phyloP scores from a whole-genome alignment of 2,329 filamentous ascomycete genomes.

The Fusarium miscanthi region DNA sequence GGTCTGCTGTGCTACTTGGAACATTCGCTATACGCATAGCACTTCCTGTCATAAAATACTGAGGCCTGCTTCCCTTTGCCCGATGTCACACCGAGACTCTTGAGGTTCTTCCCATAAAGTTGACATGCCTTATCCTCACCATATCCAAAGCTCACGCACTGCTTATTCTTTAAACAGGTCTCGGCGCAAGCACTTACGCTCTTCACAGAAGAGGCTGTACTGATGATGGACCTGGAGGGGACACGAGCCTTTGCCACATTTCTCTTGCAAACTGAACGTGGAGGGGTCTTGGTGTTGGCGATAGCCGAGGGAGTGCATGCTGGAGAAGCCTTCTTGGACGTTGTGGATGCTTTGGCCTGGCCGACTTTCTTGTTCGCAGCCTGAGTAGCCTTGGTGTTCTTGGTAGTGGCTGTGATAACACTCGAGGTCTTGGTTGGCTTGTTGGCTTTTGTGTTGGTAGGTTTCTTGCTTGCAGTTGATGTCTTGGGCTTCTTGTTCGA shows the following conservation, averaged over 20 bases:
- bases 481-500: neutral
- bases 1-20: neutral
- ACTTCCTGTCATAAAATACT: neutral
- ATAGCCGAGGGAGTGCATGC: neutral
- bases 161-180: neutral
- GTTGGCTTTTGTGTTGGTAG: neutral
- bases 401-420: neutral
- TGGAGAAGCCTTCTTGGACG: neutral
- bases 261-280: neutral
- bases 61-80: neutral
- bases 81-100: neutral
- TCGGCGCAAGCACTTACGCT: neutral
- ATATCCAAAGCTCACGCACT: slow-evolving; percentile 6
- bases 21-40: neutral
- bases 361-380: rapidly evolving
- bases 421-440: neutral
- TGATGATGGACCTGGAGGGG: neutral
- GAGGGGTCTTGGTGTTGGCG: neutral
- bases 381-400: neutral
- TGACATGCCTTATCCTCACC: neutral
- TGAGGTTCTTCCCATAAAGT: neutral
- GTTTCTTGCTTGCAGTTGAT: neutral
- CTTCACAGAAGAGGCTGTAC: neutral
- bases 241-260: neutral
- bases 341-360: neutral